phyloP scores from a whole-genome alignment of 345 rosid species.

The Lumnitzera racemosa region DNA sequence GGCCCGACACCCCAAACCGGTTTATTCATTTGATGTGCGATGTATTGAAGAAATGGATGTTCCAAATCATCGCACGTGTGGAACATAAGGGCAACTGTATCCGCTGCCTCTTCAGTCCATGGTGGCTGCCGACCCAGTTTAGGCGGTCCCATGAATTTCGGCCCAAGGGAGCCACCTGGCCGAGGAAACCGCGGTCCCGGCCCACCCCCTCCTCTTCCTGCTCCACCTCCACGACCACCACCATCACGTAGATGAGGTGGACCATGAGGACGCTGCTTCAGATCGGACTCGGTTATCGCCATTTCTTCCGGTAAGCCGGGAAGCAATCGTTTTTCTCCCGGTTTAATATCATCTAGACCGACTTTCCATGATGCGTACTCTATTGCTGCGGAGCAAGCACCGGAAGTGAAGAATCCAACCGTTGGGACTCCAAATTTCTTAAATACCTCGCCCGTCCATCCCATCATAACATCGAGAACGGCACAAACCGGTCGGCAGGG shows the following conservation, averaged over 20 bases:
- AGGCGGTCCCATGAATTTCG: constrained; percentile 20
- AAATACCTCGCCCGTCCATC: constrained; percentile 16
- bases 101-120: constrained; percentile 18
- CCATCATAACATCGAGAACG: constrained; percentile 12
- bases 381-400: constrained; percentile 25
- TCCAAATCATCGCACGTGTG: constrained; percentile 39
- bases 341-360: constrained; percentile 6
- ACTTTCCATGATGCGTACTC: constrained; percentile 23
- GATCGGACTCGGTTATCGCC: constrained; percentile 17
- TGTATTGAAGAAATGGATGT: constrained; percentile 20
- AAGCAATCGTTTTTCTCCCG: constrained; percentile 16
- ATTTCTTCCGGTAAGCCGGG: constrained; percentile 22
- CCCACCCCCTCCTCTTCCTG: neutral
- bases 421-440: constrained; percentile 15
- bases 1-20: constrained; percentile 46
- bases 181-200: neutral
- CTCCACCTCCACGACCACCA: neutral
- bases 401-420: constrained; percentile 25
- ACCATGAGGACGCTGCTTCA: constrained; percentile 9
- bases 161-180: constrained; percentile 1
- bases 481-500: constrained; percentile 9
- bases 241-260: constrained; percentile 6
- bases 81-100: constrained; percentile 18
- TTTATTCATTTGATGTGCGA: constrained; percentile 14
- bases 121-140: constrained; percentile 26